Evolutionary conservation across 164 flowering plant species (phyloP), one percentile per base, ranked within the genome.

Genomic region (Malania oleifera): DNA sequence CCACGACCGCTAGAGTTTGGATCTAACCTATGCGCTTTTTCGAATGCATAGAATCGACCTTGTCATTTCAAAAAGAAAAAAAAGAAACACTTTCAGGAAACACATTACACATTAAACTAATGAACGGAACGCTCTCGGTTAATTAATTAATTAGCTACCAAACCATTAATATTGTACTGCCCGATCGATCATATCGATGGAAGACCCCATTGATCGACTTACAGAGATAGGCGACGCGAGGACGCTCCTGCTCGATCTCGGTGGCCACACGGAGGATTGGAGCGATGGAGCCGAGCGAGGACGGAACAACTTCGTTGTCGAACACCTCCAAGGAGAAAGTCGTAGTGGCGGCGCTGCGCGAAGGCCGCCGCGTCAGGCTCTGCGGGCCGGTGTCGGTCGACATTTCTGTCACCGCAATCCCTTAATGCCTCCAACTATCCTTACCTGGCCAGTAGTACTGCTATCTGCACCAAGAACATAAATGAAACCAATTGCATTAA

Each of bases 11-110:
- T 86, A 11, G 97, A 90, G 72, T 60, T 86, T 1, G 82, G 87
- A 64, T 93, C 99, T 78, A 88, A 69, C 47, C 97, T 70, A 60
- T 88, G 89, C 38, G 99, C 96, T 63, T 93, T 93, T 79, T 87
- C 99, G 46, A 93, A 88, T 6, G 97, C 96, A 61, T 93, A 90
- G 57, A 84, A 86, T 23, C 99, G 97, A 76, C 99, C 99, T 93
- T 1, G 0, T 22, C 9, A 12, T 17, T 9, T 31, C 35, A 31
- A 37, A 43, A 35, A 55, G 46, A 20, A 31, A 35, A 39, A 35
- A 27, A 12, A 39, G 12, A 26, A 46, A 18, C 27, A 55, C 15
- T 17, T 40, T 25, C 52, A 40, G 25, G 29, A 48, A 39, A 38
- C 46, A 25, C 52, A 17, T 13, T 7, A 10, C 57, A 34, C 7